A percentile compares a stretch with the other conserved stretches of the same genome.
Conservation (phyloP, 1,139 yeast species). For the Maudiozyma humilis region DNA sequence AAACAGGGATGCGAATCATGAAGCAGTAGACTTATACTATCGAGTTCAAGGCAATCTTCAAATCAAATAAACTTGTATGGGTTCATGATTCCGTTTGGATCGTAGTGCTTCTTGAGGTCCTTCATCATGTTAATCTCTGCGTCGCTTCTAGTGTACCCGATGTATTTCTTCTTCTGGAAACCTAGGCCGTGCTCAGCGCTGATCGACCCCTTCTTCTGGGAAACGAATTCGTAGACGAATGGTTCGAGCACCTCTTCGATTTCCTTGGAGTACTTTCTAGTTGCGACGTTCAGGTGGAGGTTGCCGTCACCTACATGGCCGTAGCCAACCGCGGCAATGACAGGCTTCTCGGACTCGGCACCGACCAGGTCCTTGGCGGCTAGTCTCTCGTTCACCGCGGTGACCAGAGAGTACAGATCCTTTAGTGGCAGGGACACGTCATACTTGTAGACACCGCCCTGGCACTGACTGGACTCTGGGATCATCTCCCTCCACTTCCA, state of each 20-base stretch:
- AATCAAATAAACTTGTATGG: slow-evolving; percentile 72
- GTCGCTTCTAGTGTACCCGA: slow-evolving; percentile 71
- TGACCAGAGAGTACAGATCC: slow-evolving; percentile 72
- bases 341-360: slow-evolving; percentile 51
- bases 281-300: slow-evolving; percentile 83
- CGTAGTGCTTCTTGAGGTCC: slow-evolving; percentile 67
- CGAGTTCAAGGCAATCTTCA: too few species aligned
- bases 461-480: slow-evolving; percentile 78
- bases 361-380: slow-evolving; percentile 52
- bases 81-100: slow-evolving; percentile 83
- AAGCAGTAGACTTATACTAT: too few species aligned
- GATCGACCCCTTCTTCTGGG: slow-evolving; percentile 69
- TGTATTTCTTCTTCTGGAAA: slow-evolving; percentile 84
- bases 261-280: slow-evolving; percentile 67
- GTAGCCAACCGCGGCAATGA: slow-evolving; percentile 80
- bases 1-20: too few species aligned
- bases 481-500: slow-evolving; percentile 96
- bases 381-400: slow-evolving; percentile 56
- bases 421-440: slow-evolving; percentile 85
- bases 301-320: slow-evolving; percentile 98
- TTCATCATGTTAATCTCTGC: slow-evolving; percentile 66
- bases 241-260: slow-evolving; percentile 82
- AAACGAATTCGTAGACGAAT: slow-evolving; percentile 86
- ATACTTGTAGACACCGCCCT: slow-evolving; percentile 93
- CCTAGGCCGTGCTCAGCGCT: slow-evolving; percentile 98